A percentile compares a stretch with the other conserved stretches of the same genome.
Evolutionary conservation across 768 basidiomycete species (phyloP).

Genomic region (Amanita phalloides): DNA sequence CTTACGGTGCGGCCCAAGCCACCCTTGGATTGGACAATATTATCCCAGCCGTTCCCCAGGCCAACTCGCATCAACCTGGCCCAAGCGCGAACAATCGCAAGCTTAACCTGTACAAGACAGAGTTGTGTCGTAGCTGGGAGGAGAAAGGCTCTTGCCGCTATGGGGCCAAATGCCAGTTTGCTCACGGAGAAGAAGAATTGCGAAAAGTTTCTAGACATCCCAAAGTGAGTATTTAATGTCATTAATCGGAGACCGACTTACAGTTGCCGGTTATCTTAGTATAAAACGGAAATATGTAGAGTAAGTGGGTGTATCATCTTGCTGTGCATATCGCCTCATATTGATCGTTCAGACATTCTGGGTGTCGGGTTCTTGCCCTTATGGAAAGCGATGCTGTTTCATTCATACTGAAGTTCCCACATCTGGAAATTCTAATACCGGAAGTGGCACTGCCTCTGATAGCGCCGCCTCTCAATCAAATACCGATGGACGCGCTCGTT

Average conservation of each 20-base stretch:
- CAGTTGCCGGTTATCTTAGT: constrained; percentile 31
- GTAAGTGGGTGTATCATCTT: constrained; percentile 29
- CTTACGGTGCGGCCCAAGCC: constrained; percentile 27
- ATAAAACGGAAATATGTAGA: constrained; percentile 91
- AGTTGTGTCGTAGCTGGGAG: constrained; percentile 86
- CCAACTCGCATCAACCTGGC: constrained; percentile 39
- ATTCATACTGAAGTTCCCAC: constrained; percentile 81
- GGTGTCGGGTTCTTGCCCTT: constrained; percentile 89
- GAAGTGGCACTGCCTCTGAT: constrained; percentile 28
- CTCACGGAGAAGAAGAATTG: constrained; percentile 85
- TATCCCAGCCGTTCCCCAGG: constrained; percentile 26
- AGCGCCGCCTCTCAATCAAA: constrained; percentile 44
- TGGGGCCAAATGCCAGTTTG: constrained; percentile 85
- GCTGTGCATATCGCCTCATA: neutral
- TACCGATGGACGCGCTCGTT: constrained; percentile 50
- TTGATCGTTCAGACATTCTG: constrained; percentile 63
- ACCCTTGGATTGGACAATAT: constrained; percentile 17
- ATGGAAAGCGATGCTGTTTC: constrained; percentile 89
- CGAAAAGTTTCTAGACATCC: constrained; percentile 80
- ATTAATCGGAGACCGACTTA: constrained; percentile 4
- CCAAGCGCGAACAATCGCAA: constrained; percentile 91
- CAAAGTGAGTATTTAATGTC: constrained; percentile 42
- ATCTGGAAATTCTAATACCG: constrained; percentile 40
- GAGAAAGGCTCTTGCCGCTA: constrained; percentile 85
- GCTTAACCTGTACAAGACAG: constrained; percentile 84